Evolutionary conservation across 2,329 filamentous ascomycete species (phyloP).

Genomic region (Cladosporium cucumerinum): DNA sequence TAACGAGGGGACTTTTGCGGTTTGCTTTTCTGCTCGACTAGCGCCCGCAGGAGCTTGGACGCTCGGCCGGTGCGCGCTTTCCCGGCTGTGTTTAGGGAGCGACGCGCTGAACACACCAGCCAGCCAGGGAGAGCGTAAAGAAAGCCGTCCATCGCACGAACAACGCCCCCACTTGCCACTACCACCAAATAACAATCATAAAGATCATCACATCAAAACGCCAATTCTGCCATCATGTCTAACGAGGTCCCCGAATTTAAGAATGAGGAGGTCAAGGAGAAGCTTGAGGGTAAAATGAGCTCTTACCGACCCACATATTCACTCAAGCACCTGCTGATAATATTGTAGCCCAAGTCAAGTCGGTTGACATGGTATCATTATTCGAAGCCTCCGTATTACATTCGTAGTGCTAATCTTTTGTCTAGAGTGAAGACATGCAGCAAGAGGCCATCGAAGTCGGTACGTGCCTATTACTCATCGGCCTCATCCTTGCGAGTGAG

Average conservation of each 20-base stretch:
- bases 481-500: neutral
- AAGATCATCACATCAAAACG: neutral
- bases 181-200: neutral
- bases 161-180: neutral
- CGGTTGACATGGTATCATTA: slow-evolving; percentile 84
- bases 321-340: slow-evolving; percentile 18
- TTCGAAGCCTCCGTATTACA: no score
- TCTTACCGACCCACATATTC: slow-evolving; percentile 3
- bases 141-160: slow-evolving; percentile 4
- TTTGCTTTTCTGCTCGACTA: slow-evolving; percentile 7
- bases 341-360: slow-evolving; percentile 84
- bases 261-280: slow-evolving; percentile 49
- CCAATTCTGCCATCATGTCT: slow-evolving; percentile 1
- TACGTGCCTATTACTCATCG: slow-evolving; percentile 48
- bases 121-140: neutral
- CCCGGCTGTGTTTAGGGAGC: slow-evolving; percentile 4
- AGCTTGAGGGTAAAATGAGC: slow-evolving; percentile 65
- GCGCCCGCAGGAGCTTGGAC: slow-evolving; percentile 8
- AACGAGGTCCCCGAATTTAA: slow-evolving; percentile 16
- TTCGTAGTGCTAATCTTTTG: neutral
- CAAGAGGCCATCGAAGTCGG: slow-evolving; percentile 92
- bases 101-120: slow-evolving; percentile 5
- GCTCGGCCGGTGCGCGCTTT: slow-evolving; percentile 1
- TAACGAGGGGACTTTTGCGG: neutral
- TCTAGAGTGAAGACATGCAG: slow-evolving; percentile 93